Percentiles rank a stretch among this genome's conserved stretches.
phyloP scores from a whole-genome alignment of 345 rosid species.

The Citrus sp. region DNA sequence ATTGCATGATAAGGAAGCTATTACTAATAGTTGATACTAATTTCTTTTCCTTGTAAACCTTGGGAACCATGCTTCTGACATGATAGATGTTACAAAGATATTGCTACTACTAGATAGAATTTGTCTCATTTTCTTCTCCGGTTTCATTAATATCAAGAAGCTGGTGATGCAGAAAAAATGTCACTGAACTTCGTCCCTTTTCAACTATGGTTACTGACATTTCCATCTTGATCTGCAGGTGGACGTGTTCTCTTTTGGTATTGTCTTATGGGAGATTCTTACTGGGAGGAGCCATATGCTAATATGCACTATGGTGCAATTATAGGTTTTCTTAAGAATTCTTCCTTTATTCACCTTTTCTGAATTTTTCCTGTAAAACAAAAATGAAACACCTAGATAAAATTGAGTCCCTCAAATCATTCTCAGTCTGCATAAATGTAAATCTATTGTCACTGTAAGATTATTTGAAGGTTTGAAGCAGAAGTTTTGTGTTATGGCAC shows the following conservation, averaged over 20 bases:
- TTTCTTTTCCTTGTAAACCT: not conserved
- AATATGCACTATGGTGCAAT: conserved; percentile 86
- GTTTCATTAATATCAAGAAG: not conserved
- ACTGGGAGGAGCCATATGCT: conserved; percentile 90
- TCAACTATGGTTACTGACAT: conserved; percentile 5
- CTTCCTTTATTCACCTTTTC: not conserved
- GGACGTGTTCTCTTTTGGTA: conserved; percentile 78
- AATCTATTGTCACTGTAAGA: not conserved
- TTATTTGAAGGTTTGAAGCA: not conserved
- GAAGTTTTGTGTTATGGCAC: not conserved
- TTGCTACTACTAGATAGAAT: not conserved
- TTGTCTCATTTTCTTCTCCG: not conserved
- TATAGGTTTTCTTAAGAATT: conserved; percentile 46
- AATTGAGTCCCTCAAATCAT: not conserved
- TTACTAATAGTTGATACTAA: not conserved
- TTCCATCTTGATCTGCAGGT: conserved; percentile 40
- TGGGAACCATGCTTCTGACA: not conserved
- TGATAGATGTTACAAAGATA: not conserved
- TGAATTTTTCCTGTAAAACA: not conserved
- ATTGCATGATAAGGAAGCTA: not conserved
- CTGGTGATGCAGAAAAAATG: not conserved
- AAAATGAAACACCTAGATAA: not conserved
- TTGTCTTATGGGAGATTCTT: conserved; percentile 87
- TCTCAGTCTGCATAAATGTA: not conserved
- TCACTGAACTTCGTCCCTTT: not conserved